phyloP scores from a whole-genome alignment of 768 basidiomycete species.

The Lyophyllum decastes region DNA sequence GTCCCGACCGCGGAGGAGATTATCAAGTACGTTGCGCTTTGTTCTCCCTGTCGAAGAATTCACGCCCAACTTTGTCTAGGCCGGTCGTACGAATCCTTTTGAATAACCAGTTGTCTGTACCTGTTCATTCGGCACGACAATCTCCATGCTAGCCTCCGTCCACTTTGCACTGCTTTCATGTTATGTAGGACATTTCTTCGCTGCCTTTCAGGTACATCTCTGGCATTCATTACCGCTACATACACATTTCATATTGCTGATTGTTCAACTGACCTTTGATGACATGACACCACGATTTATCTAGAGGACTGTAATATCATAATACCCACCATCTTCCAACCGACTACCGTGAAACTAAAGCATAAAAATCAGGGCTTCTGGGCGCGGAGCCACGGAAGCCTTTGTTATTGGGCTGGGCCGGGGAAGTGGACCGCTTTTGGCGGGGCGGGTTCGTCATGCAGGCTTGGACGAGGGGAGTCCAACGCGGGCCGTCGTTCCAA shows the following conservation, averaged over 20 bases:
- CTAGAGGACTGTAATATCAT: not conserved
- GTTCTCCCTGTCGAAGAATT: not conserved
- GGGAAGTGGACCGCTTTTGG: slow-evolving; percentile 3
- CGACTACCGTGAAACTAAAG: not conserved
- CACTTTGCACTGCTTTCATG: not conserved
- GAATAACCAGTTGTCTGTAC: slow-evolving; percentile 31
- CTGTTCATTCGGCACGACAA: not conserved
- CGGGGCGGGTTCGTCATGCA: not conserved
- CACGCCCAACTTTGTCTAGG: slow-evolving; percentile 38
- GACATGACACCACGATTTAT: not conserved
- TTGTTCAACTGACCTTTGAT: not conserved
- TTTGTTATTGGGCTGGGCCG: not conserved
- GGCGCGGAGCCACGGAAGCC: not conserved
- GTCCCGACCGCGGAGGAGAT: slow-evolving; percentile 72
- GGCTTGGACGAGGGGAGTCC: not conserved
- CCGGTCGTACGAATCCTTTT: slow-evolving; percentile 72
- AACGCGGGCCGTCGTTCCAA: not conserved
- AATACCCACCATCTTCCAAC: not conserved
- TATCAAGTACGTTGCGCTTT: slow-evolving; percentile 52
- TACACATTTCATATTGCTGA: not conserved
- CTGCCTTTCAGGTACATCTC: not conserved
- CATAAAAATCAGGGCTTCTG: not conserved
- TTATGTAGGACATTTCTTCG: not conserved
- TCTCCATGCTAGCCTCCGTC: not conserved
- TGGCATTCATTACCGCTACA: not conserved